Evolutionary conservation across 805 yeast genomes (phyloP), one percentile per base, ranked within the genome.

Genomic region (Starmerella potacharoeniae): DNA sequence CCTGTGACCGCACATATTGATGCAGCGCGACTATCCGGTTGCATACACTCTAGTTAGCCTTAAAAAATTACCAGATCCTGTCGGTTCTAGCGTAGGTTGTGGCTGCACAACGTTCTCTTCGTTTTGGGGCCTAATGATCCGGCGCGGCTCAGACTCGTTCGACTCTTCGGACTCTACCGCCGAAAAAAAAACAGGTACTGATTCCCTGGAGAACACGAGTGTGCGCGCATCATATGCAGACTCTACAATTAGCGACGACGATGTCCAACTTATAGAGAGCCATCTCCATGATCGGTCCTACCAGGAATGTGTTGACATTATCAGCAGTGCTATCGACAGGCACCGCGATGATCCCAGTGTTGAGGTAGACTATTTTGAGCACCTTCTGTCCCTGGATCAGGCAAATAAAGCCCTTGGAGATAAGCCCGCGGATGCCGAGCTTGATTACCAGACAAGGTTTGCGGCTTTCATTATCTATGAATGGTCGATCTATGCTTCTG

Each of bases 401-500:
- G n/a, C 60, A 65, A 7, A 36, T 35, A 11, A 49, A 63, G 4
- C 54, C 52, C 13, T 33, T 31, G 11, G 28, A 8, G 48, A 49
- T 4, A 43, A 49, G 22, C 33, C 35, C 44, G 13, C 43, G 22
- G 55, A 53, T 6, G 68, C 69, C 2, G 63, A 62, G n/a, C 56
- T 56, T 49, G 56, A 49, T 10, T 33, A 45, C 16, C 29, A 31
- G 8, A 66, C 68, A 35, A 68, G 67, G 52, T 62, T 71, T 33
- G 74, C 75, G 55, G 79, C 79, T 4, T 73, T 72, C 28, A 64
- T 77, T 41, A 68, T 68, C 43, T 51, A 55, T 46, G 66, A 60
- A 59, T 75, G 73, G 63, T 78, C 83, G 0, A 81, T 82, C 4
- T 79, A 79, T 57, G 81, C 83, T 6, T 83, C 80, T 62, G 80